phyloP scores from a whole-genome alignment of 2,329 filamentous ascomycete genomes.

The Canariomyces notabilis region DNA sequence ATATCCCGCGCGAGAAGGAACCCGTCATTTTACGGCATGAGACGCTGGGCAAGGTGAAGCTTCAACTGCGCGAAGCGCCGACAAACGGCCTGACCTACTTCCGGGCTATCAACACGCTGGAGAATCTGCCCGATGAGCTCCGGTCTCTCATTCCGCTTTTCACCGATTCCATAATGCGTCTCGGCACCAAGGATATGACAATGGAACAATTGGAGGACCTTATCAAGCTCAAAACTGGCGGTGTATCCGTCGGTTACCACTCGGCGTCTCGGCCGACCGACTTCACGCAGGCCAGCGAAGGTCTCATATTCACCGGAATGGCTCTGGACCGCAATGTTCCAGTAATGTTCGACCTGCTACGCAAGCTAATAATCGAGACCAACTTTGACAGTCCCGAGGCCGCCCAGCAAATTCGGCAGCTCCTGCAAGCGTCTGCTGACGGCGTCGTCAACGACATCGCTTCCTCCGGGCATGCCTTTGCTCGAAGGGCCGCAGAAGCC shows the following conservation, averaged over 20 bases:
- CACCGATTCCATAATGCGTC: constrained; percentile 84
- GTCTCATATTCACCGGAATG: constrained; percentile 77
- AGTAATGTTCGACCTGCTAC: constrained; percentile 82
- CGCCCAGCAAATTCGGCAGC: constrained; percentile 74
- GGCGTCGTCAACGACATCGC: constrained; percentile 90
- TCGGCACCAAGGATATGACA: constrained; percentile 79
- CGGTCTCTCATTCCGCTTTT: constrained; percentile 83
- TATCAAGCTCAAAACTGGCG: constrained; percentile 94
- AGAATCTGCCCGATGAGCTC: constrained; percentile 77
- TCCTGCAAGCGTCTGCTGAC: constrained; percentile 81
- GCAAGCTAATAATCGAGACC: constrained; percentile 76
- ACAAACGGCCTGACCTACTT: constrained; percentile 98
- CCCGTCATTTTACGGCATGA: constrained; percentile 56
- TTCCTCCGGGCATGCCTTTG: constrained; percentile 82
- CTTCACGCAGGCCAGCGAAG: constrained; percentile 68
- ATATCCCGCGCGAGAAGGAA: constrained; percentile 78
- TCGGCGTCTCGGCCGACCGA: constrained; percentile 72
- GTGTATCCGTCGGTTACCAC: constrained; percentile 79
- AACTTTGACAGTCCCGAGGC: constrained; percentile 83
- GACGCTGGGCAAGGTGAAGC: constrained; percentile 57
- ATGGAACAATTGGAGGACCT: constrained; percentile 95
- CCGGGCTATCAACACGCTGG: constrained; percentile 75
- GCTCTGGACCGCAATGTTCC: constrained; percentile 86
- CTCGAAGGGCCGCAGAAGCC: constrained; percentile 77
- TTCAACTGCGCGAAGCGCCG: constrained; percentile 87